Conservation (phyloP, 345 rosid genomes). For the Gossypium thurberi region DNA sequence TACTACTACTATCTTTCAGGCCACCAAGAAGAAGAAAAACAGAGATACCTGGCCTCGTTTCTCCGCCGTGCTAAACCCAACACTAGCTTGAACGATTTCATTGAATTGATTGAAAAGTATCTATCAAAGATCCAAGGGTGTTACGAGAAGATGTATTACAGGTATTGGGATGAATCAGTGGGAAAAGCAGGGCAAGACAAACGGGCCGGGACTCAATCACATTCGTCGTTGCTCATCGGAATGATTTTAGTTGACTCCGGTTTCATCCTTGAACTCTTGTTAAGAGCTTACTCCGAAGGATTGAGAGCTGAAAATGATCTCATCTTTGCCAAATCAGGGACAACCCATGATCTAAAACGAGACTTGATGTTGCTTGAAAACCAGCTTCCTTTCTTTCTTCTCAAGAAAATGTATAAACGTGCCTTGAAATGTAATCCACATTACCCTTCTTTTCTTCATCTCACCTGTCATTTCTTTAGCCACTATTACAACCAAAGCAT, state of each 20-base stretch:
- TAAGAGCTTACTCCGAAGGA: not conserved
- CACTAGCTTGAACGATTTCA: too few relatives aligned
- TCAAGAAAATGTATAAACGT: not conserved
- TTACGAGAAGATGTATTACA: too few relatives aligned
- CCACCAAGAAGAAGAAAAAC: too few relatives aligned
- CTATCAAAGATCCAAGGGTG: too few relatives aligned
- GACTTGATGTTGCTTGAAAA: not conserved
- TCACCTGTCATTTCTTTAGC: not conserved
- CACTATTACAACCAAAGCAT: not conserved
- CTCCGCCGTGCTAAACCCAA: too few relatives aligned
- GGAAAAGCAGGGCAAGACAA: too few relatives aligned
- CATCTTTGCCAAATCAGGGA: not conserved
- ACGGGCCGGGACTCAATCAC: too few relatives aligned
- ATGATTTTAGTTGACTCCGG: not conserved
- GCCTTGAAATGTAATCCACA: not conserved
- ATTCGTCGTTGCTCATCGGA: too few relatives aligned
- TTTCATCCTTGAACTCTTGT: slow-evolving; percentile 4
- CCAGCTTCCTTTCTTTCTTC: not conserved
- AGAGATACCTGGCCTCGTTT: too few relatives aligned
- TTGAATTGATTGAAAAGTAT: too few relatives aligned
- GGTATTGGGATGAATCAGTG: too few relatives aligned
- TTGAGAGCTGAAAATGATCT: not conserved
- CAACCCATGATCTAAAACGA: not conserved
- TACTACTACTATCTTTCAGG: too few relatives aligned
- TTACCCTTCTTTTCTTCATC: not conserved